A percentile compares a stretch with the other conserved stretches of the same genome.
These are phyloP conservation scores for Bimuria novae-zelandiae DNA, from an alignment of 2,329 filamentous ascomycete species.

Conservation along the genomic window DNA sequence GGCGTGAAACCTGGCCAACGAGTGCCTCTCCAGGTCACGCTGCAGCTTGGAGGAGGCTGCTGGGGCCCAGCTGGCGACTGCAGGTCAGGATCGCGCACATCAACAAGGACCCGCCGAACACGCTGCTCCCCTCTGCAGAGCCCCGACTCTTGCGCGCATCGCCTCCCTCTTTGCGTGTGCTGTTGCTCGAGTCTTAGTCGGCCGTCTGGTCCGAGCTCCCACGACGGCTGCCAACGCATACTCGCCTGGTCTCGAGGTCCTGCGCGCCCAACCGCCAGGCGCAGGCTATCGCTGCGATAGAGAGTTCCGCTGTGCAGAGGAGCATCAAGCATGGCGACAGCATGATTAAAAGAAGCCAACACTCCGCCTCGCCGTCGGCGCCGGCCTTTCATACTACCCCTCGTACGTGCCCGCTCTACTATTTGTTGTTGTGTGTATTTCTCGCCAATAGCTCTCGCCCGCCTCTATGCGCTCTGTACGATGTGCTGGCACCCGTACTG, in stretches of 20 bases:
- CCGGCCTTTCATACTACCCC: conserved; percentile 60
- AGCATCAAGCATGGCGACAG: conserved; percentile 29
- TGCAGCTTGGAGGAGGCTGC: too few relatives aligned
- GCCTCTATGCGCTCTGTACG: conserved; percentile 45
- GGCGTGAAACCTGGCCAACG: conserved; percentile 17
- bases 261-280: conserved; percentile 4
- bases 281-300: conserved; percentile 27
- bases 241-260: conserved; percentile 1
- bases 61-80: too few relatives aligned
- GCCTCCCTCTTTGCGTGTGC: too few relatives aligned
- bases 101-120: conserved; percentile 5
- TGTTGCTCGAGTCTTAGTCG: too few relatives aligned
- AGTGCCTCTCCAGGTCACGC: conserved; percentile 2
- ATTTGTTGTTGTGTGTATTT: conserved; percentile 13
- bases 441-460: conserved; percentile 32
- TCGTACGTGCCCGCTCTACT: conserved; percentile 56
- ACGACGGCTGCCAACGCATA: conserved; percentile 28
- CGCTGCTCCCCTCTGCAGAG: too few relatives aligned
- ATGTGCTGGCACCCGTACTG: conserved; percentile 36
- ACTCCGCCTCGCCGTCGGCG: conserved; percentile 61
- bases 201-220: background rate
- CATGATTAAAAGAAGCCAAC: conserved; percentile 44
- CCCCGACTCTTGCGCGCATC: too few relatives aligned
- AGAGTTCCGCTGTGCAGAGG: conserved; percentile 7
- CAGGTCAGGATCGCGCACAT: conserved; percentile 5